Base-by-base conservation (phyloP, 768 basidiomycete genomes). In the Flagelloscypha sp. region DNA sequence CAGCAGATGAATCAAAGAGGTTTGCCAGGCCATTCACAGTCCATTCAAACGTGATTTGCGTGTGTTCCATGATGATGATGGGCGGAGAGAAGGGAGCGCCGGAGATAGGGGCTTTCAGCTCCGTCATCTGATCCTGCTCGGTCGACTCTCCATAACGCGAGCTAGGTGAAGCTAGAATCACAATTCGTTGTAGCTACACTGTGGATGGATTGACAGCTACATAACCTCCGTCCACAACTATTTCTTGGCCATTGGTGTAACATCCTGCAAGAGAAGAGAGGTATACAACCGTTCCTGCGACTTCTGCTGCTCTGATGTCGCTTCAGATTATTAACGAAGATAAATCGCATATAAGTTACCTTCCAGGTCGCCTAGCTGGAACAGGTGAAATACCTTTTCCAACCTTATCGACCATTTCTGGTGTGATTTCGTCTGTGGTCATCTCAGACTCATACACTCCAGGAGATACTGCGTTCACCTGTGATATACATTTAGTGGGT, bases 401-500 rank as follows among this genome's bases (percentile, higher is more conserved):
- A 38, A 85, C 57, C 30, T 56, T 58, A 49, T 84, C 71, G 10
- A 64, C 66, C 27, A 63, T 53, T 34, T 65, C 61, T 4, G 68
- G 59, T 3, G 51, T 49, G 36, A 84, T 73, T 2, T 46, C 49
- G 40, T 63, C 68, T n/a, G 44, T 36, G 2, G 84, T 85, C 80
- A 87, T 79, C 57, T 84, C 82, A 3, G 81, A 83, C 41, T 68
- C 74, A 44, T 78, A 87, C 10, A 78, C 76, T 6, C 84, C 84
- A 3, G 84, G 84, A 10, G 84, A 78, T 33, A 85, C 69, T 7
- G 80, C 72, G 49, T 82, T 78, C 31, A n/a, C n/a, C n/a, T n/a
- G n/a, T n/a, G n/a, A n/a, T n/a, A n/a, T n/a, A n/a, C n/a, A n/a
- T n/a, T n/a, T n/a, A n/a, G n/a, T n/a, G n/a, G n/a, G n/a, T n/a